Base-by-base conservation (phyloP, 768 basidiomycete genomes). In the Rhodotorula kratochvilovae region DNA sequence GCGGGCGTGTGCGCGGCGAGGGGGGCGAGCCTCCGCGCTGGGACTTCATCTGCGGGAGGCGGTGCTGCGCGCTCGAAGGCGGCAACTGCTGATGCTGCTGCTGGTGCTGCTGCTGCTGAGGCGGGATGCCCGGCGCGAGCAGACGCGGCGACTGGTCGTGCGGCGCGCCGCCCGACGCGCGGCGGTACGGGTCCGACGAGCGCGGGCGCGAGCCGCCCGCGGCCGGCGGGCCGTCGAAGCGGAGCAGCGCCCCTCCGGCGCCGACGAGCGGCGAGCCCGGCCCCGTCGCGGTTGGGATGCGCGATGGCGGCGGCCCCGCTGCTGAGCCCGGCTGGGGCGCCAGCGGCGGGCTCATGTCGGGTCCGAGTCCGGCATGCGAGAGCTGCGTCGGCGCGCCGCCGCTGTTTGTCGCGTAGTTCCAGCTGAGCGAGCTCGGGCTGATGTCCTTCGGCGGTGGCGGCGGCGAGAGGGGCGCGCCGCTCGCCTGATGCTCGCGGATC, bases 371-470 rank as follows among this genome's bases (percentile, higher is more conserved):
- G 8, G 45, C 60, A 23, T 71, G 70, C 0, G 48, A 59, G 36
- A 74, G 66, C 33, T 64, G 60, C 0, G 69, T 61, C 1, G 73
- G 69, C 29, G 67, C 63, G 7, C 68, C 72, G 27, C 70, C 70
- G 4, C 61, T 60, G 67, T 71, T 70, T 3, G 70, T 76, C 8
- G 76, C 76, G 61, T 68, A 73, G 59, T 66, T 67, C 76, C 76
- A 76, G 31, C 56, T 63, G 25, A 61, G 21, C 29, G 76, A 75
- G 48, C 43, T 71, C 42, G 73, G 76, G 33, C 72, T 74, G 66
- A 76, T 76, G 54, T 76, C 73, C 66, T 76, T 76, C 23, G 73
- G 76, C 48, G 64, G 64, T 7, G 76, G 76, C 6, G 73, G 73
- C 2, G 73, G 36, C 5, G 67, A 65, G 39, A 75, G 73, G 8